Evolutionary conservation across 257 asterid species (phyloP), one percentile per base, ranked within the genome.

Genomic region (Plantago major): DNA sequence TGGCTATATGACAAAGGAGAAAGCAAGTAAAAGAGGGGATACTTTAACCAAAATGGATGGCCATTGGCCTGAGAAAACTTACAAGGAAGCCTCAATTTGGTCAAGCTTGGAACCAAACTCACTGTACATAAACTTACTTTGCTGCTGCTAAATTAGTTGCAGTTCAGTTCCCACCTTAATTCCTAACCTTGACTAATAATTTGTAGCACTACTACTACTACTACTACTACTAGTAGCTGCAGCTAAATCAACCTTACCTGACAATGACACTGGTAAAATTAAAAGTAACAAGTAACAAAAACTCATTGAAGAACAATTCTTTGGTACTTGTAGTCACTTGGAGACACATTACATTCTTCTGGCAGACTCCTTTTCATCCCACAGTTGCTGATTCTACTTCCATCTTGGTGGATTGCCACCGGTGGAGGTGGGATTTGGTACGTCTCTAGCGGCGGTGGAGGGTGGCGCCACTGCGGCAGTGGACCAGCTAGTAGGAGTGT

Each of bases 391-490:
- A 75, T n/a, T 30, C 69, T 67, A 0, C 81, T 81, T 52, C 85
- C 77, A 45, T 48, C 43, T 26, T 55, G 43, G 26, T 55, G 83
- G 5, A 81, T 50, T 13, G 46, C 67, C 58, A 83, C 76, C 19
- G 98, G 94, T n/a, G 96, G 95, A 0, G 90, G 82, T 9, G 98
- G 98, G 67, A 88, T 88, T 63, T 86, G 91, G 44, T 74, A 73
- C 13, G 84, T 26, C 33, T 87, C 94, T 3, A 91, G 81, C 3
- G 94, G 94, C 22, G 98, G 96, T 15, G 98, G 98, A 16, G 96
- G 98, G 87, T 88, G 95, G 81, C 95, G 88, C 98, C 98, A 91
- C 81, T 79, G 89, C 1, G 98, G 98, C 44, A 91, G 77, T 11
- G 95, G 95, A 3, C 98, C 98, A 46, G 96, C 91, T 49, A 91